Conservation (phyloP, 208 protist species). For the Trypanosoma lewisi region DNA sequence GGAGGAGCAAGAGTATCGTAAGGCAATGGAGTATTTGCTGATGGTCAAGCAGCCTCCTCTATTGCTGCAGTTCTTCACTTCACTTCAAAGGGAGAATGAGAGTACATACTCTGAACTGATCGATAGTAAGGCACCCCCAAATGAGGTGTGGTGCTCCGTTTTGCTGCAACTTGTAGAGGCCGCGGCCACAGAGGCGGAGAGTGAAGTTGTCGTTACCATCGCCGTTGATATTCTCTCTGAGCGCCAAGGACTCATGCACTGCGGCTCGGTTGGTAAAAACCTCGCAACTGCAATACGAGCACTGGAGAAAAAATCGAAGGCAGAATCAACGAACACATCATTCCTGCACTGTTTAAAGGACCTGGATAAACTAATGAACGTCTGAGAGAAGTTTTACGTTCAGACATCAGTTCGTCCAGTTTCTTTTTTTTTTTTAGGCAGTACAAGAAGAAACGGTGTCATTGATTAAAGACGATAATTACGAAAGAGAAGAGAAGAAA, state of each 20-base stretch:
- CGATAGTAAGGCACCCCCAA: constrained; percentile 32
- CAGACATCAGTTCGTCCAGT: too few relatives aligned
- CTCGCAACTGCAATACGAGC: constrained; percentile 45
- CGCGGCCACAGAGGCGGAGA: constrained; percentile 32
- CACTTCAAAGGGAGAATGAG: constrained; percentile 29
- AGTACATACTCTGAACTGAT: constrained; percentile 36
- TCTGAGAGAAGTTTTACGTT: too few relatives aligned
- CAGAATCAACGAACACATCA: constrained; percentile 30
- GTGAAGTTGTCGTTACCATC: constrained; percentile 43
- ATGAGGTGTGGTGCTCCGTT: constrained; percentile 52
- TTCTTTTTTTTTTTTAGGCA: too few relatives aligned
- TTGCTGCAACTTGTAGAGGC: constrained; percentile 42
- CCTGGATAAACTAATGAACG: constrained; percentile 72
- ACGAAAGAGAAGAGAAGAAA: too few relatives aligned
- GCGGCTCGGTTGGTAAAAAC: constrained; percentile 41
- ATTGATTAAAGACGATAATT: too few relatives aligned
- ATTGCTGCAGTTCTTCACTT: constrained; percentile 42
- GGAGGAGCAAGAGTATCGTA: constrained; percentile 35
- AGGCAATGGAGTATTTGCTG: constrained; percentile 52
- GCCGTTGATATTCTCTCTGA: constrained; percentile 74
- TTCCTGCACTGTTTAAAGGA: constrained; percentile 45
- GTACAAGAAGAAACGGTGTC: too few relatives aligned
- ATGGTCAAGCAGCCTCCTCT: constrained; percentile 42
- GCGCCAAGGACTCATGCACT: constrained; percentile 43
- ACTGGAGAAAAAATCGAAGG: constrained; percentile 36